Percentiles rank a stretch among this genome's conserved stretches.
phyloP scores from a whole-genome alignment of 2,329 filamentous ascomycete species.

The Ceratocystis papillata region DNA sequence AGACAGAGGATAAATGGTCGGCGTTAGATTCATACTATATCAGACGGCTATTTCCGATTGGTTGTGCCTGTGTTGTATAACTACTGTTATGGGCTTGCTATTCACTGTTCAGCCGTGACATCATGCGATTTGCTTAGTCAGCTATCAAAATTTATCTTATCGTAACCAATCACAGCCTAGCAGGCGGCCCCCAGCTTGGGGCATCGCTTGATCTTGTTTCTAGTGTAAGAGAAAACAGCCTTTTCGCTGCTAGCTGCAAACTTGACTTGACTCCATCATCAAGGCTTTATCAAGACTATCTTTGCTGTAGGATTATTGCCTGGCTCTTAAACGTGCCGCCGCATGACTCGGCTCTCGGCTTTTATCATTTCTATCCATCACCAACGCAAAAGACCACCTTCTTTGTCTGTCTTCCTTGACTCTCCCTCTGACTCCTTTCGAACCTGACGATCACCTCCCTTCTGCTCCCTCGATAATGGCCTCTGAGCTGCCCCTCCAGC shows the following conservation, averaged over 20 bases:
- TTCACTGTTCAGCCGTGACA: background rate
- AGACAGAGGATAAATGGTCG: background rate
- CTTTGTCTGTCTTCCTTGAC: background rate
- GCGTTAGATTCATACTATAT: background rate
- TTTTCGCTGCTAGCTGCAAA: background rate
- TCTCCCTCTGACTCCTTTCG: background rate
- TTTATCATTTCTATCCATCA: too few relatives aligned
- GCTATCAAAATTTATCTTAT: background rate
- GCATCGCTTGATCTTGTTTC: background rate
- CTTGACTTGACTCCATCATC: too few relatives aligned
- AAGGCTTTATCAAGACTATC: too few relatives aligned
- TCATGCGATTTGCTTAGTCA: conserved; percentile 14
- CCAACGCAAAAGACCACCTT: too few relatives aligned
- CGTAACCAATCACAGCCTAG: background rate
- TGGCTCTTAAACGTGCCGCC: background rate
- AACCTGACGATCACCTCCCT: background rate
- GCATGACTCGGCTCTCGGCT: background rate
- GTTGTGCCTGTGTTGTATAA: background rate
- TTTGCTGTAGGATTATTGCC: too few relatives aligned
- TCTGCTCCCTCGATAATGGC: background rate
- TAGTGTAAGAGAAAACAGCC: background rate
- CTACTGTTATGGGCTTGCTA: background rate
- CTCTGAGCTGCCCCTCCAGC: background rate
- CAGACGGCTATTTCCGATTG: background rate
- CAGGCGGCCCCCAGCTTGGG: background rate